Evolutionary conservation across 192 early-diverging fungal genomes (phyloP).

Genomic region (Coemansia sp.): DNA sequence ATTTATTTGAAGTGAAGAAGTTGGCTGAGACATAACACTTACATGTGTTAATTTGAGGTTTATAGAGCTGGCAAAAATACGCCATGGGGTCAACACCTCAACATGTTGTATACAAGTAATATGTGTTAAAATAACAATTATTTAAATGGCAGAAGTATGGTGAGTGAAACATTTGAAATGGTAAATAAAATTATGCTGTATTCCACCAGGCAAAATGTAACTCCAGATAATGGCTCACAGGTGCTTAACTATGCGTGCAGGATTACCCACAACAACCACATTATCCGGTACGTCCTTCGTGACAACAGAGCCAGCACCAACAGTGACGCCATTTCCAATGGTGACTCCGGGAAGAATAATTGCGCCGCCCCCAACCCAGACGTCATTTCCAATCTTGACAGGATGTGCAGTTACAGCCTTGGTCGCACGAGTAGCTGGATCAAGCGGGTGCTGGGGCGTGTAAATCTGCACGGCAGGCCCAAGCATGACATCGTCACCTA

Average conservation of each 20-base stretch:
- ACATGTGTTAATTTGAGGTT: too few species aligned
- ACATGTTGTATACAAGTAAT: too few species aligned
- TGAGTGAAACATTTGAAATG: too few species aligned
- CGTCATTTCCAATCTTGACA: constrained; percentile 75
- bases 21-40: too few species aligned
- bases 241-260: constrained; percentile 71
- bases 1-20: too few species aligned
- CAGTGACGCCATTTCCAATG: constrained; percentile 73
- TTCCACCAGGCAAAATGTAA: too few species aligned
- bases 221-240: constrained; percentile 25
- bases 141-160: background rate
- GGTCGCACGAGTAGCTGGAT: constrained; percentile 41
- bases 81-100: too few species aligned
- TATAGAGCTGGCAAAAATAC: too few species aligned
- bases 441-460: constrained; percentile 69
- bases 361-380: constrained; percentile 84
- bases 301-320: constrained; percentile 84
- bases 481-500: constrained; percentile 72
- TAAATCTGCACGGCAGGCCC: constrained; percentile 79
- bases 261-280: constrained; percentile 82
- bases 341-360: constrained; percentile 84
- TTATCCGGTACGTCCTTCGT: constrained; percentile 82
- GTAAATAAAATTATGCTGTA: too few species aligned
- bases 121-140: too few species aligned
- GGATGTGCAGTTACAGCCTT: constrained; percentile 21